These are phyloP conservation scores for Edaphochlamys debaryana DNA, from an alignment of 139 green algal genomes.

Conservation along the genomic window DNA sequence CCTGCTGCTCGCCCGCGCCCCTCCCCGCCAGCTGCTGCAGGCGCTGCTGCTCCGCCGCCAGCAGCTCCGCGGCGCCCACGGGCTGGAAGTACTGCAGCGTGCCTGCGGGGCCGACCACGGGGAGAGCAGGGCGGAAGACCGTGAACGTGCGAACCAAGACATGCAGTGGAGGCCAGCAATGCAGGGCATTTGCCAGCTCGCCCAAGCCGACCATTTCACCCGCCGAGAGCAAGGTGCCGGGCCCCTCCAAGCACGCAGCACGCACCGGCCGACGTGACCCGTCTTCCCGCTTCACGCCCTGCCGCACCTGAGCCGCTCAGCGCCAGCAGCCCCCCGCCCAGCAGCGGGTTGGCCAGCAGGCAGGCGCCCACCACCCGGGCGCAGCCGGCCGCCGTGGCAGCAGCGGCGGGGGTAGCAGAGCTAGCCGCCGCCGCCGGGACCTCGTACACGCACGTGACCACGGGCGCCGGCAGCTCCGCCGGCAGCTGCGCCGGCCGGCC, in stretches of 20 bases:
- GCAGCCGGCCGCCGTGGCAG: neutral
- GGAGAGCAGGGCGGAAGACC: too few species aligned
- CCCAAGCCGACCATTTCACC: too few species aligned
- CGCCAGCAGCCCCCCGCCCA: conserved; percentile 13
- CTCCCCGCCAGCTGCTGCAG: neutral
- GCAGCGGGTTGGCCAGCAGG: conserved; percentile 21
- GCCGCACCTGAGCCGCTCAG: conserved; percentile 26
- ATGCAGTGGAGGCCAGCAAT: too few species aligned
- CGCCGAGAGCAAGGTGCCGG: too few species aligned
- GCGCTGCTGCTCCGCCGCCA: neutral
- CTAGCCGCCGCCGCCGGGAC: neutral
- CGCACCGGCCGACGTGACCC: too few species aligned
- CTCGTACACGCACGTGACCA: conserved; percentile 30
- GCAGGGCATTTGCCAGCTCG: too few species aligned
- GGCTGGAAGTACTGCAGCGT: conserved; percentile 30
- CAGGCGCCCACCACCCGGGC: neutral
- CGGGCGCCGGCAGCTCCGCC: conserved; percentile 10
- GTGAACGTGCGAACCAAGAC: too few species aligned
- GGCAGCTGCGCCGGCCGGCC: neutral
- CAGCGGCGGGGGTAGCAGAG: neutral
- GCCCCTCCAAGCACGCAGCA: too few species aligned
- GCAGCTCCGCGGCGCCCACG: conserved; percentile 1
- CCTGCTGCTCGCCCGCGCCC: too few species aligned
- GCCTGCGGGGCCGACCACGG: too few species aligned
- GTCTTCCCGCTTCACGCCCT: too few species aligned